Evolutionary conservation across 768 basidiomycete species (phyloP), one percentile per base, ranked within the genome.

Genomic region (Neoboletus brunneissimus): DNA sequence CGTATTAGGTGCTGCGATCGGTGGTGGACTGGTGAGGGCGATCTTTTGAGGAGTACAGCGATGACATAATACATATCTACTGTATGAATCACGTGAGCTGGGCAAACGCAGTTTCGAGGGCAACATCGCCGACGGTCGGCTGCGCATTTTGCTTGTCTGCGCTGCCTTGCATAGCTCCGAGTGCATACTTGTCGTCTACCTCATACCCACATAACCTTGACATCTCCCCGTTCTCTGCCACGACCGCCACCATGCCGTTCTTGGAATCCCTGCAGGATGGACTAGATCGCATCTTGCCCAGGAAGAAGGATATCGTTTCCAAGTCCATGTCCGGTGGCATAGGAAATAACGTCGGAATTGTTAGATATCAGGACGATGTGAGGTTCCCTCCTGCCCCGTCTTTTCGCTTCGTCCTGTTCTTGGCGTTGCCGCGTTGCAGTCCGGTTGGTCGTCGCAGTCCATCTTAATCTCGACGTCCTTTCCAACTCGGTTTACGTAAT

Each of bases 321-420:
- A 68, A 68, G 31, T 74, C 78, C 8, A 62, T 76, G 49, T 75
- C 77, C 29, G 80, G 80, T 45, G 87, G 88, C 6, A 82, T 87
- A 62, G 86, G 84, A 23, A 73, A 67, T 34, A 82, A 80, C 23
- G 77, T 79, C 67, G 86, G 84, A 16, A 80, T 83, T 70, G 80
- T 82, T 13, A 78, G 77, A 41, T 82, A 83, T 58, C 81, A 88
- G 51, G 87, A 91, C 68, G 85, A 91, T 71, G 89, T 91, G 72
- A 80, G 88, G 78, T 27, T 54, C 29, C 27, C 48, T 53, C 31
- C 53, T 57, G 23, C 38, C 29, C 22, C 27, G 48, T 32, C 31
- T 16, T 50, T 37, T 16, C 18, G 13, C 46, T 5, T 5, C 27
- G 31, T 50, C 32, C 31, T 11, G 32, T 50, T 37, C 22, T 31